Evolutionary conservation across 768 basidiomycete genomes (phyloP), one percentile per base, ranked within the genome.

Genomic region (Leccinum truebloodii): DNA sequence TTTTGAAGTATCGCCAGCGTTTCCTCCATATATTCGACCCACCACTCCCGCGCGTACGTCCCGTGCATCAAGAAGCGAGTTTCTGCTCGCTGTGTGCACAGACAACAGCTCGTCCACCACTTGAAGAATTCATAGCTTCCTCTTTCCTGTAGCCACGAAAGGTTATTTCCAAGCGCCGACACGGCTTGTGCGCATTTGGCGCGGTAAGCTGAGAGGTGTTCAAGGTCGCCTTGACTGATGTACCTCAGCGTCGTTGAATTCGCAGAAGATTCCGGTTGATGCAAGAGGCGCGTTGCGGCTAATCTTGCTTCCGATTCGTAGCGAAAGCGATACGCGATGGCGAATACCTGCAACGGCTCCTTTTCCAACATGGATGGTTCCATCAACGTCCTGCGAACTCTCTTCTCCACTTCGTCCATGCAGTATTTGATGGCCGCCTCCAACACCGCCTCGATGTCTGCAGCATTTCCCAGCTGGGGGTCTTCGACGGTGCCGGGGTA

Each of bases 321-420:
- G 12, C 65, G 63, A 53, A 69, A 73, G n/a, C 66, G 67, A 57
- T 68, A 70, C 14, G 78, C 79, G 55, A 79, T 68, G 10, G 73
- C 71, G 56, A 76, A 75, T 9, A 76, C 60, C n/a, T 64, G 65
- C 12, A 73, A 49, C 3, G 79, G 67, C 14, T 69, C 65, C 6
- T 63, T 62, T 37, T 67, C 59, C 22, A 79, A 37, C 57, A 76
- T 68, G 7, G 59, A 49, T 2, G 68, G 60, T 4, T 70, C 71
- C 20, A 72, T 58, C 39, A 78, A 60, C 22, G 32, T 53, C 55
- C 59, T 61, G 48, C 73, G 68, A 30, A 76, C 57, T 30, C 55
- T 63, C 14, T 20, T 37, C 18, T 72, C 65, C 44, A 73, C 65
- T 16, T 60, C 65, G 46, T 73, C 73, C 69, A 75, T 71, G 24